phyloP scores from a whole-genome alignment of 1,284 basidiomycete species.

The Boletellus deceptivus region DNA sequence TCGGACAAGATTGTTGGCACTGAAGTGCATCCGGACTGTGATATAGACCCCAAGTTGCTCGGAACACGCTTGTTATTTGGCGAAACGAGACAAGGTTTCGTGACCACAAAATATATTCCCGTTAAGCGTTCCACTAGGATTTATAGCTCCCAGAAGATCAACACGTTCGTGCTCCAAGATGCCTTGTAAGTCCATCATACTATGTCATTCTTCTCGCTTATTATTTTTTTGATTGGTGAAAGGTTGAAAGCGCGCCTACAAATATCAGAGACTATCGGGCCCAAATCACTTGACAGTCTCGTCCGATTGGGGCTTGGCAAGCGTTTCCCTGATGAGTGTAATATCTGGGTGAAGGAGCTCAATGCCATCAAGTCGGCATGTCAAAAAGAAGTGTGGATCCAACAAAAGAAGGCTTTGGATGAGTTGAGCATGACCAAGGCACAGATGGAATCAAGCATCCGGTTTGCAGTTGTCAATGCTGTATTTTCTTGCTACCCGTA shows the following conservation, averaged over 20 bases:
- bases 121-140: slow-evolving; percentile 11
- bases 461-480: slow-evolving; percentile 26
- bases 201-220: background rate
- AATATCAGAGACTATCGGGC: slow-evolving; percentile 27
- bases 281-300: slow-evolving; percentile 32
- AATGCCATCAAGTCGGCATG: slow-evolving; percentile 1
- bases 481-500: slow-evolving; percentile 30
- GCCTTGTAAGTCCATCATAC: slow-evolving; percentile 16
- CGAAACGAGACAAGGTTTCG: slow-evolving; percentile 36
- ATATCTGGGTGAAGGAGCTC: slow-evolving; percentile 26
- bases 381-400: slow-evolving; percentile 9
- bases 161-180: slow-evolving; percentile 18
- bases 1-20: slow-evolving; percentile 12
- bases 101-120: slow-evolving; percentile 30
- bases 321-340: slow-evolving; percentile 29
- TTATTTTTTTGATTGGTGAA: slow-evolving; percentile 7
- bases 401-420: slow-evolving; percentile 12
- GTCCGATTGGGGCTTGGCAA: slow-evolving; percentile 32
- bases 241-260: slow-evolving; percentile 32
- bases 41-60: slow-evolving; percentile 24
- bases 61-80: slow-evolving; percentile 34
- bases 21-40: slow-evolving; percentile 19
- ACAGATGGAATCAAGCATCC: slow-evolving; percentile 22
- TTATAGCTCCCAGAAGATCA: slow-evolving; percentile 6
- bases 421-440: slow-evolving; percentile 8